Evolutionary conservation across 345 rosid species (phyloP).

Genomic region (Arabidopsis thaliana): TAIR10.1 NC_003070.9:11685001-11685500

Average conservation of each 20-base stretch:
- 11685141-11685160: conserved; percentile 29
- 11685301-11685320: conserved; percentile 7
- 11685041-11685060: background rate
- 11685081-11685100: conserved; percentile 45
- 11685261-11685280: background rate
- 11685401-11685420: no score
- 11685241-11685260: conserved; percentile 15
- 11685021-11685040: background rate
- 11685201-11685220: no score
- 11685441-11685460: no score
- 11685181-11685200: no score
- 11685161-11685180: no score
- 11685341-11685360: conserved; percentile 18
- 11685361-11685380: conserved; percentile 9
- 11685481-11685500: no score
- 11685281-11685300: conserved; percentile 48
- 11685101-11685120: conserved; percentile 31
- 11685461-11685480: no score
- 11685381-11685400: no score
- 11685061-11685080: conserved; percentile 30
- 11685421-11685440: no score
- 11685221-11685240: no score
- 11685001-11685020: background rate
- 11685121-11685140: conserved; percentile 46
- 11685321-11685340: background rate